Conservation (phyloP, 2,329 filamentous ascomycete species). For the Sporothrix luriei region DNA sequence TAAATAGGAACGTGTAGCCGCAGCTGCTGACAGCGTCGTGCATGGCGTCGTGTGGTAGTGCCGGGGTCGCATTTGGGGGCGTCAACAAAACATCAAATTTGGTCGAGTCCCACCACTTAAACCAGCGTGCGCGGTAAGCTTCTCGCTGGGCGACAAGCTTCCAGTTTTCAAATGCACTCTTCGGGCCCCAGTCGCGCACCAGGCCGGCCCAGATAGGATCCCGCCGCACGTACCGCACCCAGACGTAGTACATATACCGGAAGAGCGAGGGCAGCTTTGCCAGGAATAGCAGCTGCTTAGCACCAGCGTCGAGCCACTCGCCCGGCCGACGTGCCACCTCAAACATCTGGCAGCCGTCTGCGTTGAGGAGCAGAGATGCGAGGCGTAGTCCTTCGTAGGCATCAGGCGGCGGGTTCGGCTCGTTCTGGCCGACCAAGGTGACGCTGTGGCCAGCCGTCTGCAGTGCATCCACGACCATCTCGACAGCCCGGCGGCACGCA, state of each 20-base stretch:
- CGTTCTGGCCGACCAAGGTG: conserved; percentile 55
- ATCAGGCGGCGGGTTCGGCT: conserved; percentile 50
- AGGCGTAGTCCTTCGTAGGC: conserved; percentile 76
- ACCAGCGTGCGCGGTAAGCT: conserved; percentile 74
- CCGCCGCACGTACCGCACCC: conserved; percentile 78
- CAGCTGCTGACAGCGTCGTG: conserved; percentile 81
- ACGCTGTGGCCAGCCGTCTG: conserved; percentile 74
- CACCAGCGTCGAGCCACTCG: conserved; percentile 79
- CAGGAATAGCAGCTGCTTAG: conserved; percentile 71
- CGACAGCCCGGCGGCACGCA: conserved; percentile 75
- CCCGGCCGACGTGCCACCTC: conserved; percentile 73
- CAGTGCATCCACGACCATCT: conserved; percentile 70
- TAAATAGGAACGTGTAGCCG: conserved; percentile 93
- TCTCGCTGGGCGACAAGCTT: conserved; percentile 76
- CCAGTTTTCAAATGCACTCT: conserved; percentile 79
- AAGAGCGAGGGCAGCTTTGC: conserved; percentile 72
- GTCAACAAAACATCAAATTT: conserved; percentile 77
- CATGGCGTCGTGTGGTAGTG: conserved; percentile 85
- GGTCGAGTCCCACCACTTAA: conserved; percentile 78
- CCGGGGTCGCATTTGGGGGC: conserved; percentile 87
- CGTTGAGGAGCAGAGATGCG: conserved; percentile 77
- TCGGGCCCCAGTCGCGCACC: conserved; percentile 70
- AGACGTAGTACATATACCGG: conserved; percentile 85
- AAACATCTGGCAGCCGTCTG: conserved; percentile 81
- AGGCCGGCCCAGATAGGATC: conserved; percentile 79